Evolutionary conservation across 1,139 yeast genomes (phyloP).

Genomic region (Kodamaea anthophila): DNA sequence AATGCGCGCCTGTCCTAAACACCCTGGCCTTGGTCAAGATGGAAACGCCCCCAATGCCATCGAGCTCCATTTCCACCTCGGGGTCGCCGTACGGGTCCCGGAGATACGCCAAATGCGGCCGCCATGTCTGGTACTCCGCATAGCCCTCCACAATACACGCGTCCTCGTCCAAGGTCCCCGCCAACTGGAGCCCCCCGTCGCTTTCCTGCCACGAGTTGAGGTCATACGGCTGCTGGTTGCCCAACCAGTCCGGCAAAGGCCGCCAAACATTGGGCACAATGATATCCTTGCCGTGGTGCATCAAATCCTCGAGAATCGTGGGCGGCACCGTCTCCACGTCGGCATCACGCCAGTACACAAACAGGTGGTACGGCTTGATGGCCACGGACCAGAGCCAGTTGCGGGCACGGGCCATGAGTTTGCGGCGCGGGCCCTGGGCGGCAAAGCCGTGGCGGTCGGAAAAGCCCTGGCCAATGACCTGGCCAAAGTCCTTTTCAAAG

Average conservation of each 20-base stretch:
- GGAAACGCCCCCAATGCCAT: conserved; percentile 90
- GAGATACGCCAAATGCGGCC: conserved; percentile 83
- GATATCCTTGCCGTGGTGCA: conserved; percentile 49
- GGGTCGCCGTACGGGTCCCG: conserved; percentile 85
- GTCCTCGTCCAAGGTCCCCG: conserved; percentile 72
- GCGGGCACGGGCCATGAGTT: conserved; percentile 50
- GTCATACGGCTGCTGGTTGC: conserved; percentile 86
- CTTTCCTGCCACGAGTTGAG: conserved; percentile 88
- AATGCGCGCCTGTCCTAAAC: conserved; percentile 74
- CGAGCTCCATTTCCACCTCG: conserved; percentile 79
- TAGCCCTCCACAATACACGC: conserved; percentile 90
- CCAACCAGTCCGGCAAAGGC: conserved; percentile 85
- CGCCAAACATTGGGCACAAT: conserved; percentile 88
- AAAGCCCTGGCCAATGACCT: conserved; percentile 46
- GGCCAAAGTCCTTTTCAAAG: conserved; percentile 49
- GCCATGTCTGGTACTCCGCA: conserved; percentile 89
- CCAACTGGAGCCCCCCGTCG: conserved; percentile 76
- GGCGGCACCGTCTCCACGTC: conserved; percentile 50
- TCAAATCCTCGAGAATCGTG: conserved; percentile 45
- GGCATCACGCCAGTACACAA: conserved; percentile 52
- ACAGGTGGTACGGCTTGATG: conserved; percentile 46
- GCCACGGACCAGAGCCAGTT: conserved; percentile 51
- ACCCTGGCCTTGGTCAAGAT: conserved; percentile 75
- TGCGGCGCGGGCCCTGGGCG: conserved; percentile 50
- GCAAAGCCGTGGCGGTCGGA: conserved; percentile 50